These are phyloP conservation scores for Protea cynaroides DNA, from an alignment of 164 flowering plant genomes.

Conservation along the genomic window DNA sequence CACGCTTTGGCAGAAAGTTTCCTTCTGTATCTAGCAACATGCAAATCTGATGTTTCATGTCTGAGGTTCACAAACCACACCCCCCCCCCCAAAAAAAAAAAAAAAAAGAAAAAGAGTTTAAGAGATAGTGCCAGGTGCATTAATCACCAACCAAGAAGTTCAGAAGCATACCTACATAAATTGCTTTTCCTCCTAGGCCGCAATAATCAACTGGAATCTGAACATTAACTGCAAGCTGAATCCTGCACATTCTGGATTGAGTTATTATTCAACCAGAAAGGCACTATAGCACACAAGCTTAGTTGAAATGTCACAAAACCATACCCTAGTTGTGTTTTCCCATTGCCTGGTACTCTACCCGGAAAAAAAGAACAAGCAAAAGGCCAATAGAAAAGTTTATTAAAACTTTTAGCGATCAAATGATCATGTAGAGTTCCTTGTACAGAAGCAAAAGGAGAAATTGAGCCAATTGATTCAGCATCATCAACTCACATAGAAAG, in stretches of 20 bases:
- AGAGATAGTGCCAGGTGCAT: background rate
- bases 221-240: slow-evolving; percentile 93
- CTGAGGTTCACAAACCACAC: too few relatives aligned
- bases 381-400: too few relatives aligned
- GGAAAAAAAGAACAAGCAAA: slow-evolving; percentile 18
- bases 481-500: too few relatives aligned
- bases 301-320: slow-evolving; percentile 11
- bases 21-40: slow-evolving; percentile 77
- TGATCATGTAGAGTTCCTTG: too few relatives aligned
- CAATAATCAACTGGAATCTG: slow-evolving; percentile 86
- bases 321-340: slow-evolving; percentile 97
- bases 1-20: slow-evolving; percentile 96
- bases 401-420: too few relatives aligned
- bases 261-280: background rate
- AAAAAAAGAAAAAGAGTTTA: too few relatives aligned
- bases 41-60: slow-evolving; percentile 8
- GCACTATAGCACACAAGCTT: background rate
- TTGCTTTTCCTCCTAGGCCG: slow-evolving; percentile 88
- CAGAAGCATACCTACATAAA: slow-evolving; percentile 63
- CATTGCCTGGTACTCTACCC: slow-evolving; percentile 99
- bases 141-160: background rate
- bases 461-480: too few relatives aligned
- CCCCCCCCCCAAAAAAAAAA: too few relatives aligned
- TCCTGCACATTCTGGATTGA: slow-evolving; percentile 39
- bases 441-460: too few relatives aligned